Percentiles rank a stretch among this genome's conserved stretches.
Conservation (phyloP, 2,329 filamentous ascomycete genomes). For the Paracorniculantispora psalliotae region DNA sequence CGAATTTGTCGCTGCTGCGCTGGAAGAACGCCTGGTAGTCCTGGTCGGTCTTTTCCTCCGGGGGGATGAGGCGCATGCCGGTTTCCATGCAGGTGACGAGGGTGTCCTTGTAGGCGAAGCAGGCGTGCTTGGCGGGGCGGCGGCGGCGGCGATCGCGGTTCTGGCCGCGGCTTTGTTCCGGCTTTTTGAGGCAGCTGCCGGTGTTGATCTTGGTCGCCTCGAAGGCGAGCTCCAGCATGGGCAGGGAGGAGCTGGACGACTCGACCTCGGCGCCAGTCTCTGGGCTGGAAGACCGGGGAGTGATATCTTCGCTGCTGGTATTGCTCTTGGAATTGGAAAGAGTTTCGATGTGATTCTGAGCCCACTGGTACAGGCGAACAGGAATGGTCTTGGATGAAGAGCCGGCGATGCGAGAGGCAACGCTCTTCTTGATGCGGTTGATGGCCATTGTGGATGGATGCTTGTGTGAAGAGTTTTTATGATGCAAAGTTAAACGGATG, state of each 20-base stretch:
- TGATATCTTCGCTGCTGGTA: not conserved
- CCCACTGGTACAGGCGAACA: not conserved
- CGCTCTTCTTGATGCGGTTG: not conserved
- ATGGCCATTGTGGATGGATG: not conserved
- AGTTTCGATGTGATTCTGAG: not conserved
- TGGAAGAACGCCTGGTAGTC: not conserved
- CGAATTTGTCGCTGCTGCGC: not conserved
- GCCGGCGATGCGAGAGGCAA: not conserved
- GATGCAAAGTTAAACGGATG: not conserved
- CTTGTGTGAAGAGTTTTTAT: not conserved
- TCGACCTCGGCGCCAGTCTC: not conserved
- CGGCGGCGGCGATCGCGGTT: not conserved
- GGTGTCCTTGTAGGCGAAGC: not conserved
- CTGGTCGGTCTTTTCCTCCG: not conserved
- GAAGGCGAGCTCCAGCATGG: not conserved
- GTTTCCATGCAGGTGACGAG: not conserved
- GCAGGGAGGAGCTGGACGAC: not conserved
- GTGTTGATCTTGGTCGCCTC: not conserved
- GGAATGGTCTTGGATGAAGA: not conserved
- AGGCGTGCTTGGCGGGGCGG: not conserved
- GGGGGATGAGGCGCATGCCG: not conserved
- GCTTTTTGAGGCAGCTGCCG: conserved; percentile 5
- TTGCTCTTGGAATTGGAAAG: not conserved
- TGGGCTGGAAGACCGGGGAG: not conserved
- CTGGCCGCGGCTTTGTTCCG: too few species aligned